Base-by-base conservation (phyloP, 139 green algal genomes). In the Zygnema circumcarinatum region DNA sequence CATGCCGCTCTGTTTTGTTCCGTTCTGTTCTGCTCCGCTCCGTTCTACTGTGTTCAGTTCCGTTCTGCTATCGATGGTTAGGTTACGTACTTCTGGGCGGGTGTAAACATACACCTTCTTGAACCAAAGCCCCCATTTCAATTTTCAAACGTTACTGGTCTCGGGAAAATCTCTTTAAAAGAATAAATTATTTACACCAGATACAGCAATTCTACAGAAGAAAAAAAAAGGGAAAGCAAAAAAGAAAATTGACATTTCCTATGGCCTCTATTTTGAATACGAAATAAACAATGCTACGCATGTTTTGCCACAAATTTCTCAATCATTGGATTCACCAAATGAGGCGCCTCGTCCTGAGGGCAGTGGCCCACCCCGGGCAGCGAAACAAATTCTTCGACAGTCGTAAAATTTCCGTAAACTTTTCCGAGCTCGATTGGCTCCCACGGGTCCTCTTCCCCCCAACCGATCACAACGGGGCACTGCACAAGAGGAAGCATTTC, bases 301-400 rank as follows among this genome's bases (percentile, higher is more conserved):
- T 90, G 1, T 73, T 88, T 85, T 22, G 54, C 68, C 2, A 97
- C 91, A 76, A 97, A 98, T 0, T 84, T 40, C 67, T 93, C 84
- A 7, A 98, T 95, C 29, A 96, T 84, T 0, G 96, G 95, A 89
- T 98, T 98, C n/a, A 98, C 96, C 1, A 96, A 39, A 3, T 98
- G 75, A 0, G 96, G 95, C 0, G 94, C 94, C 88, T 98, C 95
- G 83, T 96, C 94, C 75, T 86, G 62, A 1, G 95, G 96, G 92
- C 96, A 99, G 80, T 99, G 96, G 0, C 96, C 96, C 16, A 96
- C 93, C 22, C 94, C 92, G 11, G 94, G 93, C 52, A 99, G 89
- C 25, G 87, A 76, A 0, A 98, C 89, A 87, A 98, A 99, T 84
- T 98, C 94, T 52, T 95, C 89, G 22, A 94, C 84, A 21, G 67